Evolutionary conservation across 139 green algal species (phyloP).

Genomic region (Parachlorella kessleri): DNA sequence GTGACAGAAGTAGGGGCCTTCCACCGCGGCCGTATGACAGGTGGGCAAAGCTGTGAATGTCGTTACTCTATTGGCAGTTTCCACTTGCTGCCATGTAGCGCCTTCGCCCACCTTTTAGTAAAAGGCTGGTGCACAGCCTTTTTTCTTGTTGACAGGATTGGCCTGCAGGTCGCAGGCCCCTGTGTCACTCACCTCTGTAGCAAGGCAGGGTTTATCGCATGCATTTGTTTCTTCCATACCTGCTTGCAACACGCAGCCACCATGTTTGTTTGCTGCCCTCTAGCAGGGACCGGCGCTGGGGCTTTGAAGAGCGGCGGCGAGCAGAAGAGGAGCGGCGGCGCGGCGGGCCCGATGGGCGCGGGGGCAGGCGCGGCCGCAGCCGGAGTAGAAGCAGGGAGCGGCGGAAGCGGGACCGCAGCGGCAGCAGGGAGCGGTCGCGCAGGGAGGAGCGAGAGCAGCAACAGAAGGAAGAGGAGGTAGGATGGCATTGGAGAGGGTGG

Average conservation of each 20-base stretch:
- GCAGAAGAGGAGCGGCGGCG: not conserved
- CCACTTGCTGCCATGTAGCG: not conserved
- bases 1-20: not conserved
- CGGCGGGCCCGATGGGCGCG: not conserved
- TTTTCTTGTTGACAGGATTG: not conserved
- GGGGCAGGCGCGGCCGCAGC: not conserved
- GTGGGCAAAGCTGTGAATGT: no score
- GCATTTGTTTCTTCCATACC: no score
- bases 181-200: no score
- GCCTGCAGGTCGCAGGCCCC: no score
- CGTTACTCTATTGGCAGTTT: no score
- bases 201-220: no score
- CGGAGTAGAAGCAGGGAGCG: constrained; percentile 10
- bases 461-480: constrained; percentile 9
- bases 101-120: not conserved
- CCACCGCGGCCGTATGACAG: not conserved
- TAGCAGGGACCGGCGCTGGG: not conserved
- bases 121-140: not conserved
- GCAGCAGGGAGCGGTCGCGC: constrained; percentile 10
- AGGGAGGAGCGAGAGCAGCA: constrained; percentile 24
- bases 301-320: constrained; percentile 10
- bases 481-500: not conserved
- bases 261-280: no score
- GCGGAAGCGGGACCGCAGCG: not conserved
- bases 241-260: no score